Conservation (phyloP, 768 basidiomycete species). For the Lanmaoa rubissima region DNA sequence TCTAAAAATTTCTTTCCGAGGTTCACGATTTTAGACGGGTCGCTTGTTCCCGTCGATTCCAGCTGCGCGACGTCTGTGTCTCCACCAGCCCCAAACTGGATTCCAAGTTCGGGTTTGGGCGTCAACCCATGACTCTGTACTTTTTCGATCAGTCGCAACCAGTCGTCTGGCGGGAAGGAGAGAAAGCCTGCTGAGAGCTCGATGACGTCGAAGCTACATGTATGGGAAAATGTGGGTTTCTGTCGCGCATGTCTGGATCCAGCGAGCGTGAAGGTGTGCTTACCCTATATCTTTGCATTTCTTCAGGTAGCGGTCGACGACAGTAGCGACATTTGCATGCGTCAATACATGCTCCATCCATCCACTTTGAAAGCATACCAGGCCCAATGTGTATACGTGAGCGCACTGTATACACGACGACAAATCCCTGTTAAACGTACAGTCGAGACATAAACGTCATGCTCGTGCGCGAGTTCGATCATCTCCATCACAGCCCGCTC, state of each 20-base stretch:
- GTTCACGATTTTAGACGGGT: conserved; percentile 31
- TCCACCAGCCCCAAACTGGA: conserved; percentile 47
- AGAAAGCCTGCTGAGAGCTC: conserved; percentile 46
- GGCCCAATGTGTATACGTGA: not conserved
- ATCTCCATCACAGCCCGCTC: conserved; percentile 35
- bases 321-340: not conserved
- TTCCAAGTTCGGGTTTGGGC: conserved; percentile 45
- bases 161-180: conserved; percentile 45
- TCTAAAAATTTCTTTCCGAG: conserved; percentile 40
- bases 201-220: conserved; percentile 41
- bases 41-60: conserved; percentile 36
- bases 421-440: conserved; percentile 27
- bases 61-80: conserved; percentile 39
- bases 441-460: conserved; percentile 41
- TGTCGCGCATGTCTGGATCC: not conserved
- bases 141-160: conserved; percentile 40
- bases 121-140: conserved; percentile 39
- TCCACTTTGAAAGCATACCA: conserved; percentile 4
- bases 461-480: conserved; percentile 42
- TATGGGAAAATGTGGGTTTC: not conserved
- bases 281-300: conserved; percentile 15
- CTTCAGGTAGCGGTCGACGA: conserved; percentile 15
- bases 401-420: not conserved
- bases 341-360: conserved; percentile 18
- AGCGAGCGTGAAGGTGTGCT: not conserved